Evolutionary conservation across 768 basidiomycete genomes (phyloP).

Genomic region (Suillus paluster): DNA sequence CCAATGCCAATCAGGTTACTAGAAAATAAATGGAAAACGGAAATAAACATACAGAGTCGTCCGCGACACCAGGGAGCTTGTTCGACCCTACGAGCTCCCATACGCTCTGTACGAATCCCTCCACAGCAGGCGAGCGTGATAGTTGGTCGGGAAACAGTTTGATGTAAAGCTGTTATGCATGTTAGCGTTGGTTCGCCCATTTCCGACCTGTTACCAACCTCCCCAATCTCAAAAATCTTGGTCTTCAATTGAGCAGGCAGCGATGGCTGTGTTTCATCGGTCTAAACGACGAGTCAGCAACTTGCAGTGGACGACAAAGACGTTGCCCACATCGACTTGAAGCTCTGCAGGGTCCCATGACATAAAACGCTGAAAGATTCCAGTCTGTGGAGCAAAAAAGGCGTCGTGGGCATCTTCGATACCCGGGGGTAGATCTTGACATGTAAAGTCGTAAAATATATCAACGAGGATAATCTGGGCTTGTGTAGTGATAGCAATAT

Average conservation of each 20-base stretch:
- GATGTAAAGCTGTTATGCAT: slow-evolving; percentile 62
- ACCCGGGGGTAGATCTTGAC: slow-evolving; percentile 92
- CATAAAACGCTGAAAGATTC: slow-evolving; percentile 82
- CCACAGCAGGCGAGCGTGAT: slow-evolving; percentile 62
- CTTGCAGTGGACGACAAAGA: slow-evolving; percentile 2
- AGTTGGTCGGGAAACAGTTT: slow-evolving; percentile 84
- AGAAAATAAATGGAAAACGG: neutral
- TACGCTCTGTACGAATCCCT: slow-evolving; percentile 82
- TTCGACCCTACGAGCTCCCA: slow-evolving; percentile 83
- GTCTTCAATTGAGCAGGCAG: slow-evolving; percentile 92
- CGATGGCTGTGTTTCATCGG: slow-evolving; percentile 82
- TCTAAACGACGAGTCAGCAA: slow-evolving; percentile 42
- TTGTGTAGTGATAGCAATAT: slow-evolving; percentile 63
- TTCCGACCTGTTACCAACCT: slow-evolving; percentile 49
- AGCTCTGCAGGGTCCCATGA: slow-evolving; percentile 77
- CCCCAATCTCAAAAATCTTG: slow-evolving; percentile 86
- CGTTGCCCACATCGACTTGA: slow-evolving; percentile 59
- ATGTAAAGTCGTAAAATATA: slow-evolving; percentile 92
- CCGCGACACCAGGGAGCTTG: slow-evolving; percentile 66
- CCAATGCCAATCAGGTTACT: neutral
- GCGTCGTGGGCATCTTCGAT: slow-evolving; percentile 87
- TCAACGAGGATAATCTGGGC: slow-evolving; percentile 80
- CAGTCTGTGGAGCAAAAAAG: slow-evolving; percentile 74
- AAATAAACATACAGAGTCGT: slow-evolving; percentile 63
- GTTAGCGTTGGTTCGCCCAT: slow-evolving; percentile 6